These are phyloP conservation scores for Globisporangium cylindrosporum DNA, from an alignment of 352 stramenopile species.

Conservation along the genomic window DNA sequence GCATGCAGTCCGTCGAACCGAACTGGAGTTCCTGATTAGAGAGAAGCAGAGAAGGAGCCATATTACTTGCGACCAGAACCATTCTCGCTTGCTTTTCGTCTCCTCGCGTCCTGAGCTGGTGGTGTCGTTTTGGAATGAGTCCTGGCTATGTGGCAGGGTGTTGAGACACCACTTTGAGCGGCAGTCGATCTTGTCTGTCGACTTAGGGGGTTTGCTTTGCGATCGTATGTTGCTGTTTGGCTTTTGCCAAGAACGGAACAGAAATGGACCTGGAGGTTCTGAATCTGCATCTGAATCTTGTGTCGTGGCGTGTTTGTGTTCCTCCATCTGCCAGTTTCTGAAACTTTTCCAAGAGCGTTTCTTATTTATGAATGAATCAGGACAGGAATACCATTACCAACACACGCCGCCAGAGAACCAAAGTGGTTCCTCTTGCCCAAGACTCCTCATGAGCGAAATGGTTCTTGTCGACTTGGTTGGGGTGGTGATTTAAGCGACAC, in stretches of 20 bases:
- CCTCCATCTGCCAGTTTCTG: not conserved
- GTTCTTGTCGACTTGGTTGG: not conserved
- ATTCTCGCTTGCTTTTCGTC: slow-evolving; percentile 3
- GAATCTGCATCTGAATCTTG: not conserved
- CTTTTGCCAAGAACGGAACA: too few species aligned
- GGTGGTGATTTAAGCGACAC: not conserved
- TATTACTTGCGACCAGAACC: not conserved
- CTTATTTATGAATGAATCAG: slow-evolving; percentile 4
- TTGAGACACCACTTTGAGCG: not conserved
- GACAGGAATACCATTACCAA: slow-evolving; percentile 6
- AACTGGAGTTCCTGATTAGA: not conserved
- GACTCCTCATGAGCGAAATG: not conserved
- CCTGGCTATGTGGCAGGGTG: slow-evolving; percentile 1
- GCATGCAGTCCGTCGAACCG: not conserved
- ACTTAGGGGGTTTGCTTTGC: not conserved
- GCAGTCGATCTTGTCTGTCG: not conserved
- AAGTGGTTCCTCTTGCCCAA: not conserved
- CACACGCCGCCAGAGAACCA: not conserved
- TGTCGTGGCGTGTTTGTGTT: not conserved
- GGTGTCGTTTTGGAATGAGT: not conserved
- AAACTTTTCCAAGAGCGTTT: not conserved
- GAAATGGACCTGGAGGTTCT: not conserved
- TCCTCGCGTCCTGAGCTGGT: slow-evolving; percentile 10
- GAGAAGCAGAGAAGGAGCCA: slow-evolving; percentile 4
- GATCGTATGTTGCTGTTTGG: not conserved